Percentiles rank a stretch among this genome's conserved stretches.
These are phyloP conservation scores for Scytalidium lignicola DNA, from an alignment of 2,329 filamentous ascomycete genomes.

Conservation along the genomic window DNA sequence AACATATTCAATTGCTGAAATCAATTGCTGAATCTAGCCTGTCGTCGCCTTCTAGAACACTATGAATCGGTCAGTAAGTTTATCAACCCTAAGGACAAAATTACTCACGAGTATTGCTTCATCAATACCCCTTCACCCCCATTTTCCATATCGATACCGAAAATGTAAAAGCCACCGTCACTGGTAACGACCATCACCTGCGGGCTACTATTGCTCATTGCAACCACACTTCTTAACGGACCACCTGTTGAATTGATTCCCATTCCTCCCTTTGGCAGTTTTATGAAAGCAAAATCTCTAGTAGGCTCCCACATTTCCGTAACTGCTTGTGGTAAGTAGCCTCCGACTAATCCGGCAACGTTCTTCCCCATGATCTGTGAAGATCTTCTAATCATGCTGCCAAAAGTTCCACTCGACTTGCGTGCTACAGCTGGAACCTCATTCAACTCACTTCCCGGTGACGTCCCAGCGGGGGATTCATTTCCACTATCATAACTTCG, in stretches of 20 bases:
- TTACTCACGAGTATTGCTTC: slow-evolving; percentile 83
- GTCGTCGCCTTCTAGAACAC: slow-evolving; percentile 28
- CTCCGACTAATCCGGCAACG: slow-evolving; percentile 82
- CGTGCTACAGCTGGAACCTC: slow-evolving; percentile 30
- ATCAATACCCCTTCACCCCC: slow-evolving; percentile 89
- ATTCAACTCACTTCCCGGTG: slow-evolving; percentile 23
- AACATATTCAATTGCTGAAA: slow-evolving; percentile 17
- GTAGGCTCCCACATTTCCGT: slow-evolving; percentile 97
- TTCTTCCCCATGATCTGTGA: slow-evolving; percentile 90
- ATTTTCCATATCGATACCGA: slow-evolving; percentile 89
- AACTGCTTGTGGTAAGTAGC: slow-evolving; percentile 87
- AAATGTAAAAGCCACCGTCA: slow-evolving; percentile 92
- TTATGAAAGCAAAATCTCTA: slow-evolving; percentile 94
- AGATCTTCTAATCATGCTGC: slow-evolving; percentile 87
- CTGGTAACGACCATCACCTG: slow-evolving; percentile 98
- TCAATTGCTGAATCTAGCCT: slow-evolving; percentile 26
- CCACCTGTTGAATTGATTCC: slow-evolving; percentile 31
- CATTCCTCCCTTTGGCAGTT: slow-evolving; percentile 63
- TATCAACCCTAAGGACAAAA: neutral
- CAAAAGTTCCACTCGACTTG: slow-evolving; percentile 69
- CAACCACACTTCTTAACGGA: slow-evolving; percentile 84
- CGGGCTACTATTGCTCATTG: slow-evolving; percentile 89
- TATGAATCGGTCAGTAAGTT: slow-evolving; percentile 7
- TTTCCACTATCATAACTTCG: slow-evolving; percentile 51
- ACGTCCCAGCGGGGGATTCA: slow-evolving; percentile 39